Evolutionary conservation across 306 rosid genomes (phyloP).

Genomic region (Spatholobus suberectus): DNA sequence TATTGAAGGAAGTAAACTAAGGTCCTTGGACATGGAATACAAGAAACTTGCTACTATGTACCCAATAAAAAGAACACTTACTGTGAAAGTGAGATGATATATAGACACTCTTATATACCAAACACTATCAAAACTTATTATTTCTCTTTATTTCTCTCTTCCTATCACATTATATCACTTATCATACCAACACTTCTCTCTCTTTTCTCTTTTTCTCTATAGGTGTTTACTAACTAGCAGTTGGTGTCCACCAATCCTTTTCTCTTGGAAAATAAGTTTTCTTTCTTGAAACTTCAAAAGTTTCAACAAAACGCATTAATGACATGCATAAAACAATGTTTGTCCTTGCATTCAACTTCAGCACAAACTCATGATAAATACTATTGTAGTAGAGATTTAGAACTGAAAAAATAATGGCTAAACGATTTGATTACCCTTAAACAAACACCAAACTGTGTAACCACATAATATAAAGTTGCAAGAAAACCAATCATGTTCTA

Average conservation of each 20-base stretch:
- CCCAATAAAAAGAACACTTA: background rate
- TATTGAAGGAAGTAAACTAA: background rate
- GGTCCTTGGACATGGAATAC: background rate
- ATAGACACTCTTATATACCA: no score
- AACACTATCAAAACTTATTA: no score
- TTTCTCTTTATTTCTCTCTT: no score
- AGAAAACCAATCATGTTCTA: conserved; percentile 21
- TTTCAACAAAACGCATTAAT: background rate
- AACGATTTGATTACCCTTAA: conserved; percentile 3
- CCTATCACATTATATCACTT: no score
- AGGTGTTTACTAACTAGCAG: no score
- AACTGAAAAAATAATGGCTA: background rate
- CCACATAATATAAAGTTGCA: background rate
- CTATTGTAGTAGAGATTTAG: conserved; percentile 1
- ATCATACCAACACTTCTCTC: no score
- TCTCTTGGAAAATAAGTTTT: no score
- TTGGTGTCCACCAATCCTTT: no score
- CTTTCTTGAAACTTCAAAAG: background rate
- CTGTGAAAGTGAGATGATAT: no score
- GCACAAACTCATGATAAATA: background rate
- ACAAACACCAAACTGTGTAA: background rate
- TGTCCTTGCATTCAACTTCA: background rate
- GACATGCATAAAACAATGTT: background rate
- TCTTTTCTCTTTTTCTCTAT: no score
- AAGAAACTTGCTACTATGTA: background rate